Evolutionary conservation across 495 filamentous ascomycete genomes (phyloP).

Genomic region (Aspergillus kassunensis): DNA sequence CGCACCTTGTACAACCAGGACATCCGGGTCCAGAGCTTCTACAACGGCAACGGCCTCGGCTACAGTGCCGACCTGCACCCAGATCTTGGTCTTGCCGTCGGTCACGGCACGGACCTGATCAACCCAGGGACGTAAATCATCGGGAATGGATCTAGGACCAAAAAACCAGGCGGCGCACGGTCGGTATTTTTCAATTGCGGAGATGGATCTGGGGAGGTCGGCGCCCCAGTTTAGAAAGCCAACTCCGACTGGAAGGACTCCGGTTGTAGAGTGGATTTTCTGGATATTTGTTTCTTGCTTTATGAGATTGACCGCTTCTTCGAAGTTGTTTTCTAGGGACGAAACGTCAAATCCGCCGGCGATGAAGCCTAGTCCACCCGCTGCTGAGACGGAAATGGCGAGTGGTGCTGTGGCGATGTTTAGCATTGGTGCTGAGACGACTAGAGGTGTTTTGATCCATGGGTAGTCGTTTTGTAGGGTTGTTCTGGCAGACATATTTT

Average conservation of each 20-base stretch:
- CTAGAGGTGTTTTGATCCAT: slow-evolving; percentile 43
- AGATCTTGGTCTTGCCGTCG: slow-evolving; percentile 49
- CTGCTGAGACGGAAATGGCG: slow-evolving; percentile 54
- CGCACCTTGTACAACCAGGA: slow-evolving; percentile 64
- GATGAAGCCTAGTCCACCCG: slow-evolving; percentile 55
- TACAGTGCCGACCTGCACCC: slow-evolving; percentile 68
- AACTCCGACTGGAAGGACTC: slow-evolving; percentile 53
- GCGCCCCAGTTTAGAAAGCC: slow-evolving; percentile 52
- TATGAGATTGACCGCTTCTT: slow-evolving; percentile 19
- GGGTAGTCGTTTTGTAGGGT: slow-evolving; percentile 9
- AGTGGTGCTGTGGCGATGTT: slow-evolving; percentile 55
- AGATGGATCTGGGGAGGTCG: slow-evolving; percentile 27
- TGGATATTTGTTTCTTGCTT: slow-evolving; percentile 1
- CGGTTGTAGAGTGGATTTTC: background rate
- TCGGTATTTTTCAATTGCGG: slow-evolving; percentile 38
- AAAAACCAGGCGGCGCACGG: slow-evolving; percentile 67
- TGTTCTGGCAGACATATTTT: slow-evolving; percentile 1
- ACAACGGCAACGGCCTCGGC: slow-evolving; percentile 47
- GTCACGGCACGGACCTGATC: slow-evolving; percentile 20
- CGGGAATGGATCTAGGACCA: slow-evolving; percentile 32
- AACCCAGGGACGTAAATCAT: slow-evolving; percentile 21
- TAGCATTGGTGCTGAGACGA: slow-evolving; percentile 65
- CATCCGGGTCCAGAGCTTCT: slow-evolving; percentile 47
- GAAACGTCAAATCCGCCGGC: slow-evolving; percentile 29
- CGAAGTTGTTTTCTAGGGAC: slow-evolving; percentile 23